phyloP scores from a whole-genome alignment of 129 eudicot species.

The Rutidosis leptorrhynchoides region DNA sequence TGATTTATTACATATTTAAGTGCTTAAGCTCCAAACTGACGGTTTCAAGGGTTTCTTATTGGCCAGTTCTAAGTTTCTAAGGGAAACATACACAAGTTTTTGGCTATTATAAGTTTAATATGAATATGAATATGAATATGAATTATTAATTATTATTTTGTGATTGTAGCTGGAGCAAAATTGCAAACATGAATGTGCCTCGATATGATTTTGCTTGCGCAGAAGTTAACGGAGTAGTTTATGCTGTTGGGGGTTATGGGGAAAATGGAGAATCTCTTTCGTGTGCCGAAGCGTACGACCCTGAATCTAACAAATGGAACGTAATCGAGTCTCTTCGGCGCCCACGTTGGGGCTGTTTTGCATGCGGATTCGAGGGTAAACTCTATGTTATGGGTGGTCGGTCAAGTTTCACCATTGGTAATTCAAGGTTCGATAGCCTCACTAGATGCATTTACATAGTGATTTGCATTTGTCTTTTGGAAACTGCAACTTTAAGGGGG shows the following conservation, averaged over 20 bases:
- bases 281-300: slow-evolving; percentile 77
- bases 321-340: slow-evolving; percentile 71
- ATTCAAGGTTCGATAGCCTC: slow-evolving; percentile 61
- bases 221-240: slow-evolving; percentile 72
- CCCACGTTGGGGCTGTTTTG: slow-evolving; percentile 94
- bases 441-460: background rate
- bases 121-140: no score
- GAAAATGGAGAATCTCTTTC: slow-evolving; percentile 70
- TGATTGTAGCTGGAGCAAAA: slow-evolving; percentile 83
- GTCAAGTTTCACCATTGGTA: slow-evolving; percentile 95
- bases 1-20: no score
- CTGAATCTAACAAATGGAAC: slow-evolving; percentile 68
- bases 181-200: slow-evolving; percentile 71
- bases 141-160: no score
- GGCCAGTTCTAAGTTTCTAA: background rate
- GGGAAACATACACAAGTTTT: background rate
- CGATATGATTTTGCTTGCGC: slow-evolving; percentile 95
- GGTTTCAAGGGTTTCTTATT: background rate
- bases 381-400: slow-evolving; percentile 96
- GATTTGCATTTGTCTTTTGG: background rate
- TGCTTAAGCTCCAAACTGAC: no score
- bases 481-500: no score
- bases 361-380: slow-evolving; percentile 79
- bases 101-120: no score
- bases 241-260: slow-evolving; percentile 91